Evolutionary conservation across 176 grass and related monocot species (phyloP), one percentile per base, ranked within the genome.

Genomic region (Hordeum marinum): DNA sequence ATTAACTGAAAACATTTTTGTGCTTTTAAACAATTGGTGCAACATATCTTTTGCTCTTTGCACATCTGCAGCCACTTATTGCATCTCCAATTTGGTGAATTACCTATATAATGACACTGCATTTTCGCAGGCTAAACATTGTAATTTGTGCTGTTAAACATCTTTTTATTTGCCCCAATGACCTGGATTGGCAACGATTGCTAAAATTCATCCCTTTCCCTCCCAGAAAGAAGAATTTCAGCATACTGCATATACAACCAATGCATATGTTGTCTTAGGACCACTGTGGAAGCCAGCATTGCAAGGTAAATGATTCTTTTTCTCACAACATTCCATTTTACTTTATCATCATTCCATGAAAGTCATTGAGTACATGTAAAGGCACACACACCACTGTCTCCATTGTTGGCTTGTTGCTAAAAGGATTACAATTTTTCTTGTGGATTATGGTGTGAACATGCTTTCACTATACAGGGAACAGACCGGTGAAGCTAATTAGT

Each of bases 211-310:
- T 87, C 86, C 81, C 68, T 83, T 52, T 46, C 37, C 55, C 58
- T 57, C 72, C 15, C 70, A 95, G 95, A 98, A 98, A 92, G 95
- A 98, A 78, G 95, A 98, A 90, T 98, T 95, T 91, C 95, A 98
- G 79, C 93, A 95, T 79, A 98, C 95, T 55, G 85, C 95, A 17
- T 98, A 98, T 95, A 66, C 95, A 17, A 98, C 95, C 39, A 98
- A 98, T 66, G 91, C 95, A 5, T 93, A 98, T 78, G 83, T 98
- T 79, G 75, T 89, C 23, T 88, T 98, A 48, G 95, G 95, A 82
- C 83, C 89, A 80, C 73, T 93, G 71, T 95, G 79, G 82, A 93
- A 92, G 87, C 78, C 54, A 82, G 85, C 88, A 81, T 35, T 85
- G 32, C 72, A 94, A 88, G 95, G 95, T 95, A 79, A 84, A 81